phyloP scores from a whole-genome alignment of 805 yeast genomes.

The Barnettozyma vustinii region DNA sequence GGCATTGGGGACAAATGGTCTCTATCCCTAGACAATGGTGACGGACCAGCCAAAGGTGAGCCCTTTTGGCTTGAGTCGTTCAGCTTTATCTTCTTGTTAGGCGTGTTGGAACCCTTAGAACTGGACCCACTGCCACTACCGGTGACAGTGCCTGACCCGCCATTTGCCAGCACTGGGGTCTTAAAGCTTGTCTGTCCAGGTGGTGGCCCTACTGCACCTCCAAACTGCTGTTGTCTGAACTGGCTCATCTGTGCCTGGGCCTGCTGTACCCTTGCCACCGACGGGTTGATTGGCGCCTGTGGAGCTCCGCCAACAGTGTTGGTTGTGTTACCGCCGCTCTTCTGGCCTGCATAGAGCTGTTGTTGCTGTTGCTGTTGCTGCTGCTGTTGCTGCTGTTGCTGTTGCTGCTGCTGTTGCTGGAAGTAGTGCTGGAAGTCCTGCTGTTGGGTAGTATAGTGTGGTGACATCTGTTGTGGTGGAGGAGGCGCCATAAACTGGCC shows the following conservation, averaged over 20 bases:
- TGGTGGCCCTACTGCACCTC: constrained; percentile 7
- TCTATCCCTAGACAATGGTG: constrained; percentile 7
- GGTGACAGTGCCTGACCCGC: constrained; percentile 1
- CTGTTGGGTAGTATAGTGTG: constrained; percentile 16
- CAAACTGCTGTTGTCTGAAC: constrained; percentile 36
- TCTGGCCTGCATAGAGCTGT: constrained; percentile 22
- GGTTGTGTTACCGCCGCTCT: constrained; percentile 10
- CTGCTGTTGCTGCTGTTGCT: constrained; percentile 24
- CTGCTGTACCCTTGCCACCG: constrained; percentile 26
- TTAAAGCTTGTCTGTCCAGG: constrained; percentile 17
- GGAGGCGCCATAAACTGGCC: constrained; percentile 5
- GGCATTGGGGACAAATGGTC: constrained; percentile 1
- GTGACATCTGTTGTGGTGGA: constrained; percentile 1
- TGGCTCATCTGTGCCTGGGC: constrained; percentile 47
- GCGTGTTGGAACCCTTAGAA: constrained; percentile 9
- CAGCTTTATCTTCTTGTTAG: constrained; percentile 20
- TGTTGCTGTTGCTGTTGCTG: constrained; percentile 23
- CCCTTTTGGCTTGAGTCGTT: constrained; percentile 10
- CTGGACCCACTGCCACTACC: constrained; percentile 1
- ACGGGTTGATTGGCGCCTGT: constrained; percentile 15
- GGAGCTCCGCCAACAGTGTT: neutral
- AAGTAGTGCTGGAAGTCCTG: constrained; percentile 11
- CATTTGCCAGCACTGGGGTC: constrained; percentile 1
- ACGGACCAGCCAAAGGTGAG: constrained; percentile 10
- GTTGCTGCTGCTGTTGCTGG: constrained; percentile 22